Base-by-base conservation (phyloP, 257 asterid species). In the Fraxinus excelsior region DNA sequence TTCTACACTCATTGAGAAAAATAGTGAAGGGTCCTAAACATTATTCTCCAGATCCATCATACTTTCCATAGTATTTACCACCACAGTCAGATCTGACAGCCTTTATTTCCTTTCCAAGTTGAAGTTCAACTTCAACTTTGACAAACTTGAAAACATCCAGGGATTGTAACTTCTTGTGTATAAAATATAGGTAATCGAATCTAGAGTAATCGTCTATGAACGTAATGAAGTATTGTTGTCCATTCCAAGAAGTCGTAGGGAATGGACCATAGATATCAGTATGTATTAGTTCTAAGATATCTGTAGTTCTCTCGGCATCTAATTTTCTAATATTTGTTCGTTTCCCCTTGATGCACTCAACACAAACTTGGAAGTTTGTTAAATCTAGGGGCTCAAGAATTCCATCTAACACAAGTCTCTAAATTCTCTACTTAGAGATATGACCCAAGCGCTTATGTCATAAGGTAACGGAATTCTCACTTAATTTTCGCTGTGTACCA, bases 301-400 rank as follows among this genome's bases (percentile, higher is more conserved):
- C 67, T 4, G 3, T 9, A 66, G 28, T 9, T 29, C 67, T 76
- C 1, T 76, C 18, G 31, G 74, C 18, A 26, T 34, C 44, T 42
- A 66, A 23, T 67, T 40, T 76, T 62, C 32, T 76, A 16, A 5
- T 14, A 5, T 76, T 76, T 65, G 74, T 76, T 28, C 19, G 21
- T 42, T 75, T 75, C 12, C 64, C 65, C 73, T 75, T 75, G 13
- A 75, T 66, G 25, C n/a, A n/a, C n/a, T n/a, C n/a, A n/a, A n/a
- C n/a, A n/a, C n/a, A n/a, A n/a, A n/a, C n/a, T n/a, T n/a, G n/a
- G n/a, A n/a, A n/a, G n/a, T n/a, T n/a, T n/a, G n/a, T n/a, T n/a
- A n/a, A n/a, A n/a, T n/a, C n/a, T n/a, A n/a, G n/a, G n/a, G n/a
- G n/a, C n/a, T n/a, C n/a, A n/a, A n/a, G n/a, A n/a, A n/a, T n/a